Percentiles rank a stretch among this genome's conserved stretches.
phyloP scores from a whole-genome alignment of 148 eudicot species.

The Oxyria digyna region DNA sequence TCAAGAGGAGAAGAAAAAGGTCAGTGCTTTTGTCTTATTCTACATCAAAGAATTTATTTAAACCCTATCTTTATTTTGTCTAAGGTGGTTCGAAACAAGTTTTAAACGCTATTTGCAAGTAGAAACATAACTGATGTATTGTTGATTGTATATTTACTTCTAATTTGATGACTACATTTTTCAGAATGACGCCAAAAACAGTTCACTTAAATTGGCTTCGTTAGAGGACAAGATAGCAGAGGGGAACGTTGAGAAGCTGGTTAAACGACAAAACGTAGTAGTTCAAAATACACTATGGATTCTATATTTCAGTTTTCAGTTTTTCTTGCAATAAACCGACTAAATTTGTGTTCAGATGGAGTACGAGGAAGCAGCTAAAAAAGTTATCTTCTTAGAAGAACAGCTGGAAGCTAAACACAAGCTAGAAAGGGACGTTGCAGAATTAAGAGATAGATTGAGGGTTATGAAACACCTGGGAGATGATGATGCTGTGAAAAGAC shows the following conservation, averaged over 20 bases:
- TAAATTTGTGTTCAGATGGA: slow-evolving; percentile 46
- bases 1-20: slow-evolving; percentile 78
- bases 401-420: slow-evolving; percentile 69
- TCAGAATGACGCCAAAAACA: slow-evolving; percentile 52
- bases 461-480: slow-evolving; percentile 76
- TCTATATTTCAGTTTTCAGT: background rate
- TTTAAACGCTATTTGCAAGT: too few relatives aligned
- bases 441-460: slow-evolving; percentile 66
- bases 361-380: slow-evolving; percentile 65
- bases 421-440: slow-evolving; percentile 71
- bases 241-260: slow-evolving; percentile 60
- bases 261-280: slow-evolving; percentile 77
- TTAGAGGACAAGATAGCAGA: slow-evolving; percentile 72
- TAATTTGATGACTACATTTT: background rate
- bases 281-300: background rate
- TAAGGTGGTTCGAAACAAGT: too few relatives aligned
- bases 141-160: background rate
- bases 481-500: slow-evolving; percentile 56
- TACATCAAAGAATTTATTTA: background rate
- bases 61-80: background rate
- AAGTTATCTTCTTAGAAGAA: slow-evolving; percentile 55
- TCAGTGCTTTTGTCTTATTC: background rate
- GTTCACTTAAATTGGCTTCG: slow-evolving; percentile 67
- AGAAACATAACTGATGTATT: too few relatives aligned
- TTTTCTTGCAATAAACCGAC: background rate